These are phyloP conservation scores for Rhizopus stolonifer DNA, from an alignment of 371 early-diverging fungal species.

Conservation along the genomic window DNA sequence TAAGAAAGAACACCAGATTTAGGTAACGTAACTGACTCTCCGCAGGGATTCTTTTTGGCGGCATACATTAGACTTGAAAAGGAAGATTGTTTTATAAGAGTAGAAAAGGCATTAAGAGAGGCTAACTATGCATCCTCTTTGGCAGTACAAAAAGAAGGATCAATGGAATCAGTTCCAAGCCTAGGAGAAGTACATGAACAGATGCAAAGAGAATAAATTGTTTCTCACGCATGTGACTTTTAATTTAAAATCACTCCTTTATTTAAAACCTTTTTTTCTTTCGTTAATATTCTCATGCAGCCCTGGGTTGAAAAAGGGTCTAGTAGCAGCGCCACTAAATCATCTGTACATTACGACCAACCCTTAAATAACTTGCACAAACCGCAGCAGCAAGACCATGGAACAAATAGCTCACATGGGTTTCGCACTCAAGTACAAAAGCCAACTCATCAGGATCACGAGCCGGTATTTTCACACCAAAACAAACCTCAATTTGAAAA, in stretches of 20 bases:
- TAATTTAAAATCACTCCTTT: not conserved
- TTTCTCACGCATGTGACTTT: no score
- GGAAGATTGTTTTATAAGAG: constrained; percentile 39
- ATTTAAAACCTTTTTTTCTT: not conserved
- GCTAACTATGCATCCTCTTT: constrained; percentile 62
- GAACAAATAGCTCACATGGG: not conserved
- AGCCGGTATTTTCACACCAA: not conserved
- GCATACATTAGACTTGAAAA: constrained; percentile 48
- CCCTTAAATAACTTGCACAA: constrained; percentile 9
- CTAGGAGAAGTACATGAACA: constrained; percentile 39
- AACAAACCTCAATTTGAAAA: not conserved
- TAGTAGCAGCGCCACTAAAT: not conserved
- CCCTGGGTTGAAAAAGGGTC: constrained; percentile 21
- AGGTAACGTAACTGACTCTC: constrained; percentile 15
- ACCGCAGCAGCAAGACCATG: not conserved
- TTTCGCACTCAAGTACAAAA: constrained; percentile 3
- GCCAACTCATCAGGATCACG: not conserved
- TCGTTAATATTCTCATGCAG: constrained; percentile 10
- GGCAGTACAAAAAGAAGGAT: constrained; percentile 57
- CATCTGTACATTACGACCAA: constrained; percentile 16
- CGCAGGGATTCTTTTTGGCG: constrained; percentile 78
- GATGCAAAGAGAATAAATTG: no score
- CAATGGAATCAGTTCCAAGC: constrained; percentile 65
- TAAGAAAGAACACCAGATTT: constrained; percentile 18
- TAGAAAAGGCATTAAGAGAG: constrained; percentile 44